Evolutionary conservation across 2,329 filamentous ascomycete genomes (phyloP).

Genomic region (Orbilia blumenaviensis): DNA sequence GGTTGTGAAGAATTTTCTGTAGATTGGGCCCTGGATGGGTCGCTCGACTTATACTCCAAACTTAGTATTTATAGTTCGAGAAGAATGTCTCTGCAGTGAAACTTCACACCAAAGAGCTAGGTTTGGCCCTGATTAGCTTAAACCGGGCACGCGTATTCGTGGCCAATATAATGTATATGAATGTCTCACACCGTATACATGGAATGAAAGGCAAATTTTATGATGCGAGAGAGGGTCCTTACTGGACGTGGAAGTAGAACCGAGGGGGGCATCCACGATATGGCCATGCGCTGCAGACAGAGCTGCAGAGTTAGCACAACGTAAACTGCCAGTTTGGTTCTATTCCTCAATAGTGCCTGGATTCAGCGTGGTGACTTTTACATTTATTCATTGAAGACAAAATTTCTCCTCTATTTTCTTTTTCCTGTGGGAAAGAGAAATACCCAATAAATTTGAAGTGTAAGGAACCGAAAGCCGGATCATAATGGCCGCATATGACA

Average conservation of each 20-base stretch:
- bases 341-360: slow-evolving; percentile 11
- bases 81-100: slow-evolving; percentile 36
- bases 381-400: not conserved
- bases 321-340: slow-evolving; percentile 26
- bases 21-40: slow-evolving; percentile 11
- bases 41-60: slow-evolving; percentile 50
- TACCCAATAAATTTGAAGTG: not conserved
- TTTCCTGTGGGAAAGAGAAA: not conserved
- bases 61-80: slow-evolving; percentile 38
- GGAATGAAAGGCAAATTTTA: slow-evolving; percentile 10
- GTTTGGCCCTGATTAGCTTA: slow-evolving; percentile 34
- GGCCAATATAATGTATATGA: not conserved
- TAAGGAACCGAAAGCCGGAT: not conserved
- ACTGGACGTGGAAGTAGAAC: slow-evolving; percentile 43
- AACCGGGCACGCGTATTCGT: slow-evolving; percentile 26
- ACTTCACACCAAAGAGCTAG: slow-evolving; percentile 11
- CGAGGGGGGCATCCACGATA: slow-evolving; percentile 9
- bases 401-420: not conserved
- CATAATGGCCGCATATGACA: slow-evolving; percentile 7
- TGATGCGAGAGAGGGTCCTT: slow-evolving; percentile 45
- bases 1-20: slow-evolving; percentile 4
- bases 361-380: not conserved
- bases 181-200: slow-evolving; percentile 4
- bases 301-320: slow-evolving; percentile 7
- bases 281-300: slow-evolving; percentile 15